Evolutionary conservation across 1,284 basidiomycete species (phyloP).

Genomic region (Moesziomyces sp.): DNA sequence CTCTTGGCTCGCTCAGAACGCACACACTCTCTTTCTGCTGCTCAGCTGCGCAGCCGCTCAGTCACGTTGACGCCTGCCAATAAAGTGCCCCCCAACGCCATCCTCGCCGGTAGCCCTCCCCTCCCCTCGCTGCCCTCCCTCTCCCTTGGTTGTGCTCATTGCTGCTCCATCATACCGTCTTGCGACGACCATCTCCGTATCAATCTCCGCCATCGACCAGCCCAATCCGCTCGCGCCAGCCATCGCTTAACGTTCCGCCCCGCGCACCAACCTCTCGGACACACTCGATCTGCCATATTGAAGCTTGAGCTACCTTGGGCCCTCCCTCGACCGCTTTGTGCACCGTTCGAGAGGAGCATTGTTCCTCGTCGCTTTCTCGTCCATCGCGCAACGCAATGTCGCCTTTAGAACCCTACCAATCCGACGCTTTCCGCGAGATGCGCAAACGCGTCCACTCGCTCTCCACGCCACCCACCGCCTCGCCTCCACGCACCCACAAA

Average conservation of each 20-base stretch:
- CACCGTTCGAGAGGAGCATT: conserved; percentile 2
- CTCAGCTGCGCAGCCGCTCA: not conserved
- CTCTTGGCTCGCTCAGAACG: too few relatives aligned
- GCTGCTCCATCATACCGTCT: too few relatives aligned
- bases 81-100: not conserved
- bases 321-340: not conserved
- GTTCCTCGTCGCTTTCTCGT: not conserved
- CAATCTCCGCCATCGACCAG: too few relatives aligned
- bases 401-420: conserved; percentile 18
- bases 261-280: not conserved
- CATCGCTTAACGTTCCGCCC: not conserved
- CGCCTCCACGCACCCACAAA: not conserved
- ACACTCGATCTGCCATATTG: too few relatives aligned
- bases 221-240: too few relatives aligned
- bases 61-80: not conserved
- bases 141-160: not conserved
- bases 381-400: not conserved
- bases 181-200: too few relatives aligned
- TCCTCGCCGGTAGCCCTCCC: not conserved
- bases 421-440: conserved; percentile 10
- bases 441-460: conserved; percentile 16
- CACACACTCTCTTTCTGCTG: not conserved
- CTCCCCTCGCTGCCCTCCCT: not conserved
- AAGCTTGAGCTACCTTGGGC: not conserved
- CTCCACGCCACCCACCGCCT: conserved; percentile 5